phyloP scores from a whole-genome alignment of 2,329 filamentous ascomycete genomes.

The Pseudogymnoascus sp. region DNA sequence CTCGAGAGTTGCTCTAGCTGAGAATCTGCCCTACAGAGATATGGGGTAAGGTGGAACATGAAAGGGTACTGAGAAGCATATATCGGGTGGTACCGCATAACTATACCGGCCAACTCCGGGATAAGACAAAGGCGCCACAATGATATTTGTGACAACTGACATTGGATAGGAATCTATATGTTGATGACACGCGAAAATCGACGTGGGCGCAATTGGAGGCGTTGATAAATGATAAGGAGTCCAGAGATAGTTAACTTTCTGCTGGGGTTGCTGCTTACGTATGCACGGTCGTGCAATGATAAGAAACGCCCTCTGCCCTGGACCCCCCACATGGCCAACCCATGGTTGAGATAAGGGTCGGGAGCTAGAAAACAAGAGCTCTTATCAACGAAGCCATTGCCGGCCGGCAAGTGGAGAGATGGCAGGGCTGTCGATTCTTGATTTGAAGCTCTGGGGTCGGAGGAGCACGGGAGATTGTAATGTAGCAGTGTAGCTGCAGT shows the following conservation, averaged over 20 bases:
- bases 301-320: not conserved
- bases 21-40: no score
- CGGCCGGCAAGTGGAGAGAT: not conserved
- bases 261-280: not conserved
- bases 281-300: not conserved
- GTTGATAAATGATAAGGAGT: constrained; percentile 7
- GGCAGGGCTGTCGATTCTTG: not conserved
- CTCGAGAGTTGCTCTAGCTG: no score
- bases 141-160: not conserved
- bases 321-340: not conserved
- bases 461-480: not conserved
- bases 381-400: constrained; percentile 3
- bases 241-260: not conserved
- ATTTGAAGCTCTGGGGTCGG: not conserved
- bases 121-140: not conserved
- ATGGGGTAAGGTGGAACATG: not conserved
- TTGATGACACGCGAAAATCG: not conserved
- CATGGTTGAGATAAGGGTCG: constrained; percentile 1
- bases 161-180: not conserved
- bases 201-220: not conserved
- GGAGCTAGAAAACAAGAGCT: constrained; percentile 1
- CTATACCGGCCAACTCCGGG: not conserved
- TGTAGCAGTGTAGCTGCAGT: not conserved
- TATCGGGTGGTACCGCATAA: not conserved
- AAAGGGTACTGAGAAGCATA: not conserved